These are phyloP conservation scores for Rusavskia elegans DNA, from an alignment of 495 filamentous ascomycete species.

Conservation along the genomic window DNA sequence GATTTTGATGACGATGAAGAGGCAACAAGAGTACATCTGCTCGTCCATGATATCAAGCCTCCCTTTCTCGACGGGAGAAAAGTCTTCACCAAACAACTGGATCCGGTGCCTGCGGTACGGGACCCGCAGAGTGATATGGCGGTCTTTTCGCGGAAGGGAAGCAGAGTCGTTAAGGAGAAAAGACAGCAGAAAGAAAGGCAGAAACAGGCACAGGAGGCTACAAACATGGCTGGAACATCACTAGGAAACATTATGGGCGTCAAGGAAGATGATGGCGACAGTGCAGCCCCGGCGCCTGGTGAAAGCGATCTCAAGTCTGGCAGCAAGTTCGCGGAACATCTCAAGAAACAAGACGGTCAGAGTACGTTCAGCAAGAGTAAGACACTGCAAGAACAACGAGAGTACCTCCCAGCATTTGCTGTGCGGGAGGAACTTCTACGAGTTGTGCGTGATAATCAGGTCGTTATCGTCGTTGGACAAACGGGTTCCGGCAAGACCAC, in stretches of 20 bases:
- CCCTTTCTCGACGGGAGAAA: conserved; percentile 91
- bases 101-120: conserved; percentile 81
- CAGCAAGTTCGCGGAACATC: conserved; percentile 78
- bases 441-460: conserved; percentile 93
- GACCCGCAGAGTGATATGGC: conserved; percentile 99
- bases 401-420: conserved; percentile 91
- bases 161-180: conserved; percentile 78
- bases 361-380: conserved; percentile 91
- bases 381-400: conserved; percentile 76
- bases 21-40: conserved; percentile 72
- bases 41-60: conserved; percentile 87
- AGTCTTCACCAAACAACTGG: conserved; percentile 94
- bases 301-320: conserved; percentile 52
- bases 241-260: conserved; percentile 89
- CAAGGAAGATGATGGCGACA: conserved; percentile 88
- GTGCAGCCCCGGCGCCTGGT: conserved; percentile 56
- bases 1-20: conserved; percentile 92
- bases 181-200: conserved; percentile 86
- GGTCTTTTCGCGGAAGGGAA: conserved; percentile 92
- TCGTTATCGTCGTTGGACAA: conserved; percentile 90
- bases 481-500: conserved; percentile 96
- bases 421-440: conserved; percentile 90
- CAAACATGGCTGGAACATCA: conserved; percentile 80
- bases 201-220: conserved; percentile 90
- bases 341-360: conserved; percentile 79